Conservation (phyloP, 2,329 filamentous ascomycete species). For the Trichoderma simmonsii region DNA sequence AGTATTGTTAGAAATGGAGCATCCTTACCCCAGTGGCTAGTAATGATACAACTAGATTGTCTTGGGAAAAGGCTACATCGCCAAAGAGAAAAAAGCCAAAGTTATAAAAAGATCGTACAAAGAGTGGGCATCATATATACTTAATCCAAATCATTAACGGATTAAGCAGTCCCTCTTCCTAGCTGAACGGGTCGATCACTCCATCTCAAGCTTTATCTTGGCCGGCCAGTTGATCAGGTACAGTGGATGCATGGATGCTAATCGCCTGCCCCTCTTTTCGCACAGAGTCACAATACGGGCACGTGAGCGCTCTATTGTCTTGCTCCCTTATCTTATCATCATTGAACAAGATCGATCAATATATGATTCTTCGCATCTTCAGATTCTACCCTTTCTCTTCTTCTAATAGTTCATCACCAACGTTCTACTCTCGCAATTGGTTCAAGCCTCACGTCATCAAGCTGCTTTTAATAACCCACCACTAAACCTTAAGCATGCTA, state of each 20-base stretch:
- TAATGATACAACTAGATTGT: neutral
- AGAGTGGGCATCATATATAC: neutral
- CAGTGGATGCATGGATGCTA: neutral
- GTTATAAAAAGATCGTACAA: neutral
- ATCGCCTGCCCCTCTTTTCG: neutral
- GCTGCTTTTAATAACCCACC: neutral
- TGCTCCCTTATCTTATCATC: neutral
- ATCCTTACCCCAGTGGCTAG: accelerated
- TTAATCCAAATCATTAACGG: neutral
- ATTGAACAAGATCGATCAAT: neutral
- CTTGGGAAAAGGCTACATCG: neutral
- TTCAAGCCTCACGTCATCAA: neutral
- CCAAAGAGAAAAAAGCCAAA: neutral
- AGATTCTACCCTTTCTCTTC: neutral
- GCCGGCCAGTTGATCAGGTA: neutral
- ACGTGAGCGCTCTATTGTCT: neutral
- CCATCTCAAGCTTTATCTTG: neutral
- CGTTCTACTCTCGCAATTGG: neutral
- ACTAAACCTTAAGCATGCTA: neutral
- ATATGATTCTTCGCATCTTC: neutral
- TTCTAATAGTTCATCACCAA: neutral
- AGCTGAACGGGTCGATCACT: neutral
- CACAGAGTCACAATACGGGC: neutral
- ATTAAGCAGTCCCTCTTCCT: neutral
- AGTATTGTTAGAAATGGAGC: too few species aligned